Evolutionary conservation across 306 rosid genomes (phyloP).

Genomic region (Cucurbita ficifolia): DNA sequence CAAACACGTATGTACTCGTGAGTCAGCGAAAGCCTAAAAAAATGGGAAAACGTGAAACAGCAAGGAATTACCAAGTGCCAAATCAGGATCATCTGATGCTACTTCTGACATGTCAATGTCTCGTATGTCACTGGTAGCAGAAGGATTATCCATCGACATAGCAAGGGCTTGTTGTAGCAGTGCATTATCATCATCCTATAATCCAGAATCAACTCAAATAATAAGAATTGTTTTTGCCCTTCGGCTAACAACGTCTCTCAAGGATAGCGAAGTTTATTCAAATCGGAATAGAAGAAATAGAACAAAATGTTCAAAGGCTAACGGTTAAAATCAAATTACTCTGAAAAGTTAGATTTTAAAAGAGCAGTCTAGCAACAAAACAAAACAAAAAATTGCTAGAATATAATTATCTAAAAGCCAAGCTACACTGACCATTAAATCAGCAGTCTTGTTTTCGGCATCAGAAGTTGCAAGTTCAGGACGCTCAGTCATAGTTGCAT

Average conservation of each 20-base stretch:
- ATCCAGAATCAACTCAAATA: background rate
- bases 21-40: background rate
- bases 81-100: conserved; percentile 62
- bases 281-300: background rate
- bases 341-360: too few species aligned
- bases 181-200: conserved; percentile 69
- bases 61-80: conserved; percentile 68
- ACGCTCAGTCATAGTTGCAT: conserved; percentile 76
- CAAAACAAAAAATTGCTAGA: background rate
- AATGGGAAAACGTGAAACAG: background rate
- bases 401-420: background rate
- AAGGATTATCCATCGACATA: conserved; percentile 95
- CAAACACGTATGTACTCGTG: background rate
- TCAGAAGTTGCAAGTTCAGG: conserved; percentile 45
- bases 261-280: background rate
- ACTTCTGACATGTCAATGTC: conserved; percentile 87
- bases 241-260: background rate
- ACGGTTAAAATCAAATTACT: background rate
- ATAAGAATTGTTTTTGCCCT: background rate
- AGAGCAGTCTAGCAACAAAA: background rate
- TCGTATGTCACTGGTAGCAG: conserved; percentile 35
- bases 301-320: background rate
- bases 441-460: conserved; percentile 53
- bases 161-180: conserved; percentile 97
- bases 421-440: conserved; percentile 31